A percentile compares a stretch with the other conserved stretches of the same genome.
phyloP scores from a whole-genome alignment of 331 rosid genomes.

The Quercus lobata region DNA sequence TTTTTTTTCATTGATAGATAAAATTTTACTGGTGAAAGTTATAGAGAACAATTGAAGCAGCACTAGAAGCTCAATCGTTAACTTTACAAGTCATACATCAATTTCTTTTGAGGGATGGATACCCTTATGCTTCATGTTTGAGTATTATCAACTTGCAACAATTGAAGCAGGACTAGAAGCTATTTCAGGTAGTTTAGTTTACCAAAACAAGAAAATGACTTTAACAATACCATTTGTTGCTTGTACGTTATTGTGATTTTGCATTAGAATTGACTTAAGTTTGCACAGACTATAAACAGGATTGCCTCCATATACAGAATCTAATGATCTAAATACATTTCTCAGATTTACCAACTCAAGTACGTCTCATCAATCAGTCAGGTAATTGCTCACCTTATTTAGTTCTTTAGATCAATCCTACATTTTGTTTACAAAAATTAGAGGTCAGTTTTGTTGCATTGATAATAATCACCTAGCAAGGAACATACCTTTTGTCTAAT shows the following conservation, averaged over 20 bases:
- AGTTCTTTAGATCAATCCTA: not conserved
- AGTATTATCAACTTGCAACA: conserved; percentile 20
- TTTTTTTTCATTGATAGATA: too few species aligned
- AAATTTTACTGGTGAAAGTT: too few species aligned
- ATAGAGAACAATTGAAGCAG: too few species aligned
- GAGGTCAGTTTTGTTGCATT: not conserved
- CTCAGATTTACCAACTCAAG: not conserved
- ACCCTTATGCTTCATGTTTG: conserved; percentile 1
- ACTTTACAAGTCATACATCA: too few species aligned
- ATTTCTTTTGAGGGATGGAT: conserved; percentile 45
- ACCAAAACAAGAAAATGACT: not conserved
- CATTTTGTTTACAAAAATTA: not conserved
- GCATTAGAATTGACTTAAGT: not conserved
- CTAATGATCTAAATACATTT: conserved; percentile 10
- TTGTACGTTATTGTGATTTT: not conserved
- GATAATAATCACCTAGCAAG: not conserved
- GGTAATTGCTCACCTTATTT: conserved; percentile 13
- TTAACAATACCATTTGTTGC: not conserved
- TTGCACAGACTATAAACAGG: conserved; percentile 8
- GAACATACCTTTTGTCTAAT: conserved; percentile 15
- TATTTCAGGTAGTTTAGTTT: conserved; percentile 34
- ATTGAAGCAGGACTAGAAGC: conserved; percentile 22
- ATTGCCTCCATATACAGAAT: conserved; percentile 5
- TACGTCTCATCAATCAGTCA: conserved; percentile 1
- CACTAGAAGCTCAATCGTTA: too few species aligned